Evolutionary conservation across 1,139 yeast species (phyloP).

Genomic region (Saccharomycopsis phalli): DNA sequence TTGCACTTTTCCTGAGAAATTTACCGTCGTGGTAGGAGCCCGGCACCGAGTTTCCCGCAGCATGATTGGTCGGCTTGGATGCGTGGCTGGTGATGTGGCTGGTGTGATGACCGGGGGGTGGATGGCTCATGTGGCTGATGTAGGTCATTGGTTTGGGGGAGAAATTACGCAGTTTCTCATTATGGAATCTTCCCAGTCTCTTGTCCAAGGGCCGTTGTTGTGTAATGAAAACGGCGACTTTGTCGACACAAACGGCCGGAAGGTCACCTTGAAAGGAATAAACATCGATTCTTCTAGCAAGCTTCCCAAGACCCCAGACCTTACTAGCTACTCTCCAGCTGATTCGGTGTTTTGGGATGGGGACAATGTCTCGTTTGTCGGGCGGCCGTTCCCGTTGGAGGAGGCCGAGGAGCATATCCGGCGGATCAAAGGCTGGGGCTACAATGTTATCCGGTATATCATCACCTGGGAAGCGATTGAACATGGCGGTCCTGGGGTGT

Average conservation of each 20-base stretch:
- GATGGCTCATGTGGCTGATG: too few relatives aligned
- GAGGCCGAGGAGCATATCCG: constrained; percentile 64
- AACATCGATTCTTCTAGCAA: constrained; percentile 75
- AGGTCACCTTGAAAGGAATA: constrained; percentile 64
- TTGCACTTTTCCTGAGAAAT: too few relatives aligned
- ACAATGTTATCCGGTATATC: constrained; percentile 65
- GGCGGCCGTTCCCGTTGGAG: constrained; percentile 67
- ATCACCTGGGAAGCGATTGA: constrained; percentile 92
- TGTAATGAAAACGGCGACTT: constrained; percentile 43
- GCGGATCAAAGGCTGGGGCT: constrained; percentile 74
- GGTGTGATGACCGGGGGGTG: too few relatives aligned
- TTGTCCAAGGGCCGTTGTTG: constrained; percentile 9
- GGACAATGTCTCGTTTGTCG: constrained; percentile 67
- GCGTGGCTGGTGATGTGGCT: too few relatives aligned
- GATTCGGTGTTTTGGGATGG: constrained; percentile 54
- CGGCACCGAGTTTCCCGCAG: too few relatives aligned
- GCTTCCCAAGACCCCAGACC: constrained; percentile 50
- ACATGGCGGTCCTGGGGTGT: constrained; percentile 77
- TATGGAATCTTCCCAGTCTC: too few relatives aligned
- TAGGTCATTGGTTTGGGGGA: too few relatives aligned
- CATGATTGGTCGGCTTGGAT: too few relatives aligned
- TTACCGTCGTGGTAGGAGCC: too few relatives aligned
- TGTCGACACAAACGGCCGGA: constrained; percentile 51
- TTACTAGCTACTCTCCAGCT: constrained; percentile 45
- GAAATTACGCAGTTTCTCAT: too few relatives aligned